Base-by-base conservation (phyloP, 441 rosid species). In the Metrosideros polymorpha region DNA sequence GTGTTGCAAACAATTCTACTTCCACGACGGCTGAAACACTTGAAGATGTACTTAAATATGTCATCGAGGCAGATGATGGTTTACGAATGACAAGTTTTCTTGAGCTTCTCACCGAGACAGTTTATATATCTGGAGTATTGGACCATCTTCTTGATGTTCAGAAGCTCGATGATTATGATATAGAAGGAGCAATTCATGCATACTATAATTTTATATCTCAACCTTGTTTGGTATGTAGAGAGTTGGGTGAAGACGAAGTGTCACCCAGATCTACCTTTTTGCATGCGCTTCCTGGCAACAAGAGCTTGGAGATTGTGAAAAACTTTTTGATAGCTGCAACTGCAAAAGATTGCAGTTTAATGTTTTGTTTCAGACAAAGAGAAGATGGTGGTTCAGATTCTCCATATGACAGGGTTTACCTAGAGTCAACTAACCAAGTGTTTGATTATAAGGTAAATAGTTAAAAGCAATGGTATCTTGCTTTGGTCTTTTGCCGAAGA, bases 101-200 rank as follows among this genome's bases (percentile, higher is more conserved):
- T 55, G 94, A 95, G 87, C 96, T 98, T 83, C 91, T 96, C 87
- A 90, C 94, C 13, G 97, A 95, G 88, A 77, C 95, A 66, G 89
- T 94, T 83, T 89, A 87, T 84, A 87, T 75, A 85, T 94, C 97
- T 61, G 88, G 91, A 88, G 96, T 95, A 51, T 86, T 98, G 82
- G 90, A 95, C 89, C 92, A 51, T 79, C 99, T 96, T 89, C 97
- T 96, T 49, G 92, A 93, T 88, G 95, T 92, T 59, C 99, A 96
- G 92, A 96, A 91, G 91, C 97, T 93, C 25, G 99, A 98, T 88
- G 79, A 50, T 84, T 85, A 86, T 63, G 98, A 98, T 86, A 91
- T 95, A 85, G 99, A 98, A 91, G 99, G 98, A 86, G 99, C 93
- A 35, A 94, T 98, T 92, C 99, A 98, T 93, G 93, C 91, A 32